Evolutionary conservation across 2,329 filamentous ascomycete genomes (phyloP).

Genomic region (Diplocarpon mali): DNA sequence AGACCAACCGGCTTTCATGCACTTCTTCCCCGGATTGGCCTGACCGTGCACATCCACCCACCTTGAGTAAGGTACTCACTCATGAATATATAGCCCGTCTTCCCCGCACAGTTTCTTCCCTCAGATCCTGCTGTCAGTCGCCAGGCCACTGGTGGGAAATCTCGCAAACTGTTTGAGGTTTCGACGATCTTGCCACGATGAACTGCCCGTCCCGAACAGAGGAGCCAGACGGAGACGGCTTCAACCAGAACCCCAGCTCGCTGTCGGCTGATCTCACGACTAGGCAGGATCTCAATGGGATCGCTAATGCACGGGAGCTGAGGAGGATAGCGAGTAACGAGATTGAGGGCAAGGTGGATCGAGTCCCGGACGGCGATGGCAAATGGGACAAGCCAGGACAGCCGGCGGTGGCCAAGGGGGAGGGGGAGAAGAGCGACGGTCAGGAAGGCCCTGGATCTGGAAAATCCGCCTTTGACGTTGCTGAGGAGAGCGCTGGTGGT

Average conservation of each 20-base stretch:
- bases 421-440: constrained; percentile 8
- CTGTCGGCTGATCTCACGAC: constrained; percentile 51
- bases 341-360: constrained; percentile 21
- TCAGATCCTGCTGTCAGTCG: no score
- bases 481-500: constrained; percentile 1
- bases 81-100: no score
- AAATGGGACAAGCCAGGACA: constrained; percentile 3
- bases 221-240: constrained; percentile 39
- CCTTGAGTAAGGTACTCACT: no score
- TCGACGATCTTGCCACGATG: constrained; percentile 32
- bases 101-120: no score
- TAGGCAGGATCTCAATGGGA: constrained; percentile 48
- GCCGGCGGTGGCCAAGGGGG: constrained; percentile 4
- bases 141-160: no score
- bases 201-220: constrained; percentile 56
- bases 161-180: no score
- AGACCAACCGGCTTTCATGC: no score
- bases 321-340: constrained; percentile 32
- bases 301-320: constrained; percentile 45
- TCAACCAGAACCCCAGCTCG: constrained; percentile 50
- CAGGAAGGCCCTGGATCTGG: constrained; percentile 3
- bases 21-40: no score
- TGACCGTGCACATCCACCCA: no score
- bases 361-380: constrained; percentile 9
- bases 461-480: constrained; percentile 1